Percentiles rank a stretch among this genome's conserved stretches.
phyloP scores from a whole-genome alignment of 179 eudicot genomes.

The Beta corolliflora region DNA sequence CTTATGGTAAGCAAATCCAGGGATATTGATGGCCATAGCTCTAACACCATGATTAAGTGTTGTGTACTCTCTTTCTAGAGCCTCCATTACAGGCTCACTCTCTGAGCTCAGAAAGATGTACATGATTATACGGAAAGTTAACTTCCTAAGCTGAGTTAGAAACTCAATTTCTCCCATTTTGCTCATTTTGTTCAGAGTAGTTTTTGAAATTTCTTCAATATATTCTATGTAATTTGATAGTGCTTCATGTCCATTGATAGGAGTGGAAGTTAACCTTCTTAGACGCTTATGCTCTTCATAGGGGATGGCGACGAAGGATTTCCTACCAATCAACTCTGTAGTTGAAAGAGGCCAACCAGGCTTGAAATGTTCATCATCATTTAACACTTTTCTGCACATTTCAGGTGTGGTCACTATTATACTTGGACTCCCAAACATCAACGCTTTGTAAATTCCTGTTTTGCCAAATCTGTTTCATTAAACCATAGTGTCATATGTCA shows the following conservation, averaged over 20 bases:
- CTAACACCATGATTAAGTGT: conserved; percentile 65
- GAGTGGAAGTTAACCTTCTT: conserved; percentile 67
- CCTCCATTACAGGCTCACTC: conserved; percentile 55
- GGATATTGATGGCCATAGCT: conserved; percentile 81
- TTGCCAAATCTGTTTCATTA: conserved; percentile 51
- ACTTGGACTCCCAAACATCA: conserved; percentile 74
- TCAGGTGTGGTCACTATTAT: conserved; percentile 56
- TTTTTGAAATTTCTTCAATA: conserved; percentile 52
- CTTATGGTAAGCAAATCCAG: conserved; percentile 74
- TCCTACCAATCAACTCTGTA: conserved; percentile 54
- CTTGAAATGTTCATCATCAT: conserved; percentile 41
- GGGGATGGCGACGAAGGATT: conserved; percentile 59
- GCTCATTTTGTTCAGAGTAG: conserved; percentile 55
- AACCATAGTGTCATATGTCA: background rate
- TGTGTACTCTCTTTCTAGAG: conserved; percentile 68
- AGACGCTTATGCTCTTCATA: conserved; percentile 73
- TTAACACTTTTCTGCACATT: conserved; percentile 35
- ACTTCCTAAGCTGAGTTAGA: conserved; percentile 57
- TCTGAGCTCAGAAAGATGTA: conserved; percentile 74
- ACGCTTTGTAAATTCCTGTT: conserved; percentile 60
- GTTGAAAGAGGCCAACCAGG: conserved; percentile 57
- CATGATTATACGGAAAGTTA: conserved; percentile 69
- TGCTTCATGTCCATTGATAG: conserved; percentile 76
- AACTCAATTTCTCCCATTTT: conserved; percentile 67
- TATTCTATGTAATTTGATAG: conserved; percentile 57